These are phyloP conservation scores for Astragalus membranaceus DNA, from an alignment of 306 rosid genomes.

Conservation along the genomic window DNA sequence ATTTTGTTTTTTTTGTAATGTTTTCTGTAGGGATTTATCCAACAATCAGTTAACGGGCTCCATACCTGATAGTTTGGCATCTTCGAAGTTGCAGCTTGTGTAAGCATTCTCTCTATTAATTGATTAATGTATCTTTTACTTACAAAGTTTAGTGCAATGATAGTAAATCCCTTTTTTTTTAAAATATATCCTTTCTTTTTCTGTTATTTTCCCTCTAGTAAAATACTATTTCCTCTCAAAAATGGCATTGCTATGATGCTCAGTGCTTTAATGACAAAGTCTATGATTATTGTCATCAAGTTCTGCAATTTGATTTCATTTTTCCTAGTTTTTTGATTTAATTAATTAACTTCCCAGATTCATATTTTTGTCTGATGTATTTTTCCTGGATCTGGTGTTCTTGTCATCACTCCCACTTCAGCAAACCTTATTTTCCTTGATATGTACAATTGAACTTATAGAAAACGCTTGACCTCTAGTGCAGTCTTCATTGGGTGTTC, in stretches of 20 bases:
- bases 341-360: background rate
- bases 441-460: background rate
- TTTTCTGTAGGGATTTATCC: constrained; percentile 77
- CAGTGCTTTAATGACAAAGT: background rate
- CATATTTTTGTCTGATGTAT: background rate
- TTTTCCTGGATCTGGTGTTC: background rate
- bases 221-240: background rate
- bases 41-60: constrained; percentile 68
- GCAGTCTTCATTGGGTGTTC: background rate
- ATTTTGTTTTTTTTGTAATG: background rate
- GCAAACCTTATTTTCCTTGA: background rate
- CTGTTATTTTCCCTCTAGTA: background rate
- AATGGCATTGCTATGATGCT: constrained; percentile 2
- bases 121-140: background rate
- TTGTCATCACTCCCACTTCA: background rate
- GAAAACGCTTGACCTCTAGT: background rate
- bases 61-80: constrained; percentile 67
- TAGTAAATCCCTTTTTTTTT: background rate
- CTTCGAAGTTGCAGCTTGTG: constrained; percentile 74
- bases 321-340: background rate
- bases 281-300: background rate
- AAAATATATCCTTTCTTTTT: too few species aligned
- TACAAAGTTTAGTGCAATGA: background rate
- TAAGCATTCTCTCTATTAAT: constrained; percentile 36
- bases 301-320: background rate